Evolutionary conservation across 1,284 basidiomycete species (phyloP).

Genomic region (Cryptococcus depauperatus): DNA sequence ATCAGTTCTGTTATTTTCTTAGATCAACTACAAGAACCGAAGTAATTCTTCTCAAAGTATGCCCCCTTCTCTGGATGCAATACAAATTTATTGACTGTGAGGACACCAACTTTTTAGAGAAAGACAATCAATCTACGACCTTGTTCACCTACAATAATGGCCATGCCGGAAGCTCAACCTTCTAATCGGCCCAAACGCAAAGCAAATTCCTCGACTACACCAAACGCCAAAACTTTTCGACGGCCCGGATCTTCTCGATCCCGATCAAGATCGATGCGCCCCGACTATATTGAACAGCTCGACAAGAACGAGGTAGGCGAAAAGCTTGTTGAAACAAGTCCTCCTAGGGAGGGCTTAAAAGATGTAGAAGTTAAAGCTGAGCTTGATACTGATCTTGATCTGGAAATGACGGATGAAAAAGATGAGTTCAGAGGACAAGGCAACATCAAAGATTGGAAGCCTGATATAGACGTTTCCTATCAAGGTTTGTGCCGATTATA

Average conservation of each 20-base stretch:
- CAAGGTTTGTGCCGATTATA: slow-evolving; percentile 22
- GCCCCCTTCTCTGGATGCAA: too few species aligned
- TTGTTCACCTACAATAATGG: slow-evolving; percentile 26
- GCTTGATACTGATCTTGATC: slow-evolving; percentile 14
- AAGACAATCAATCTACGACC: slow-evolving; percentile 34
- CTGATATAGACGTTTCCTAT: slow-evolving; percentile 34
- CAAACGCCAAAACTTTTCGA: slow-evolving; percentile 5
- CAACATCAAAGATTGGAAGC: slow-evolving; percentile 42
- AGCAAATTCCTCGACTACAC: slow-evolving; percentile 13
- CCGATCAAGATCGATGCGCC: slow-evolving; percentile 6
- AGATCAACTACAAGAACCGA: slow-evolving; percentile 39
- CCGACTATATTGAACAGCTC: too few species aligned
- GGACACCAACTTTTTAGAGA: too few species aligned
- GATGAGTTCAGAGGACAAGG: slow-evolving; percentile 13
- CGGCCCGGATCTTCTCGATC: slow-evolving; percentile 8
- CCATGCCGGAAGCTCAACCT: slow-evolving; percentile 2
- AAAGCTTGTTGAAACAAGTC: too few species aligned
- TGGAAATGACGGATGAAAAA: too few species aligned
- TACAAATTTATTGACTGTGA: too few species aligned
- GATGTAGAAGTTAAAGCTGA: slow-evolving; percentile 24
- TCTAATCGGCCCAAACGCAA: too few species aligned
- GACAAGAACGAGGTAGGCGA: too few species aligned
- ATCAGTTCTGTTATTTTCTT: slow-evolving; percentile 43
- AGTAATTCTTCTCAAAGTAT: slow-evolving; percentile 39
- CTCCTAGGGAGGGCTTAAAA: too few species aligned